phyloP scores from a whole-genome alignment of 768 basidiomycete genomes.

The Neoboletus magnificus region DNA sequence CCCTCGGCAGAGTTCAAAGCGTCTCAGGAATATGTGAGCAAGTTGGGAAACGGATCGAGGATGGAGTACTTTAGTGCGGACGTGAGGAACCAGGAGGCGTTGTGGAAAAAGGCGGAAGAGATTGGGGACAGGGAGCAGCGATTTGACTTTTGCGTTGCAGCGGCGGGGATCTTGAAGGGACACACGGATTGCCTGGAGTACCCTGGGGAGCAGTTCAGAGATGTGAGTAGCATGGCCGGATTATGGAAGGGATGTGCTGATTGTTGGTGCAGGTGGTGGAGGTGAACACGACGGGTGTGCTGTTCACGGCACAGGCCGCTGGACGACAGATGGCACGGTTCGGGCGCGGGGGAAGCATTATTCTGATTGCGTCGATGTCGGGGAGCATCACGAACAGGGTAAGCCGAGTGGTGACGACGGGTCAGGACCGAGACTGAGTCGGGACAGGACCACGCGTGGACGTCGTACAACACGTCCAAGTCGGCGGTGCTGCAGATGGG shows the following conservation, averaged over 20 bases:
- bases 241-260: background rate
- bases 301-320: conserved; percentile 61
- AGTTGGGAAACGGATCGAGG: conserved; percentile 40
- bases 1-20: conserved; percentile 58
- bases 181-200: conserved; percentile 66
- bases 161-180: conserved; percentile 66
- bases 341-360: conserved; percentile 49
- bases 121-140: conserved; percentile 66
- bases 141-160: conserved; percentile 75
- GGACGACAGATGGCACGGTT: conserved; percentile 54
- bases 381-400: conserved; percentile 73
- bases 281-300: conserved; percentile 60
- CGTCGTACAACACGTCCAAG: conserved; percentile 76
- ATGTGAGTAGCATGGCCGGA: conserved; percentile 36
- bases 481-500: conserved; percentile 77
- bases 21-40: conserved; percentile 50
- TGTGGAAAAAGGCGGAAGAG: conserved; percentile 56
- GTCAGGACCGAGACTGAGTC: too few species aligned
- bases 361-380: conserved; percentile 59
- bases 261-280: conserved; percentile 50
- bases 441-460: conserved; percentile 66
- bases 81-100: conserved; percentile 57
- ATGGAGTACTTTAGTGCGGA: conserved; percentile 64
- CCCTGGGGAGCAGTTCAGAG: conserved; percentile 59
- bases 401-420: too few species aligned